A percentile compares a stretch with the other conserved stretches of the same genome.
Evolutionary conservation across 1,139 yeast genomes (phyloP).

Genomic region (Candida mesenterica): DNA sequence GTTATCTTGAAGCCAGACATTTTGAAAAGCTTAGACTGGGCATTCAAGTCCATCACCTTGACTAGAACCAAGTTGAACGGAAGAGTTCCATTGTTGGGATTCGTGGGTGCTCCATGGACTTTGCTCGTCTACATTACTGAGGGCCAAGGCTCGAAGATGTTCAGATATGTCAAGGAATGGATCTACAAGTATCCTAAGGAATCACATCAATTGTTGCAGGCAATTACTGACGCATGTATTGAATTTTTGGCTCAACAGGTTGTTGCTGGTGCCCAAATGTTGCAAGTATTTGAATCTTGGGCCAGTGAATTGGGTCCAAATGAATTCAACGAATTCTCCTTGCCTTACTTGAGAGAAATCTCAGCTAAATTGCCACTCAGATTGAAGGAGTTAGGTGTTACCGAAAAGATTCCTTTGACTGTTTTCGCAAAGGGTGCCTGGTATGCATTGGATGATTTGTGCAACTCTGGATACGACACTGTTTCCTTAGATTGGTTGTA

Average conservation of each 20-base stretch:
- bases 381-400: conserved; percentile 66
- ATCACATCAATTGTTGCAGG: conserved; percentile 69
- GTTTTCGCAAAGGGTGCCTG: conserved; percentile 96
- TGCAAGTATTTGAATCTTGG: conserved; percentile 97
- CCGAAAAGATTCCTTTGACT: conserved; percentile 77
- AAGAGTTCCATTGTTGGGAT: conserved; percentile 90
- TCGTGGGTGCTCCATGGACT: conserved; percentile 99
- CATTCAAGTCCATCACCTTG: conserved; percentile 83
- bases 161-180: conserved; percentile 91
- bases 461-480: conserved; percentile 80
- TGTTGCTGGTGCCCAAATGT: conserved; percentile 96
- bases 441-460: conserved; percentile 88
- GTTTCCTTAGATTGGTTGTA: conserved; percentile 92
- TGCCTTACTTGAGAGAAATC: conserved; percentile 84
- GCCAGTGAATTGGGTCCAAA: conserved; percentile 93
- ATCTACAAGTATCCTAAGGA: conserved; percentile 74
- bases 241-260: conserved; percentile 95
- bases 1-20: conserved; percentile 68
- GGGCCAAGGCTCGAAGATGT: conserved; percentile 94
- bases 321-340: conserved; percentile 83
- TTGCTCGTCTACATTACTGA: conserved; percentile 94
- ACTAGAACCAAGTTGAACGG: conserved; percentile 84
- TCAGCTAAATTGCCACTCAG: conserved; percentile 66
- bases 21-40: conserved; percentile 82
- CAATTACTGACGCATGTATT: conserved; percentile 82